Evolutionary conservation across 306 rosid genomes (phyloP), one percentile per base, ranked within the genome.

Genomic region (Amphicarpaea edgeworthii): DNA sequence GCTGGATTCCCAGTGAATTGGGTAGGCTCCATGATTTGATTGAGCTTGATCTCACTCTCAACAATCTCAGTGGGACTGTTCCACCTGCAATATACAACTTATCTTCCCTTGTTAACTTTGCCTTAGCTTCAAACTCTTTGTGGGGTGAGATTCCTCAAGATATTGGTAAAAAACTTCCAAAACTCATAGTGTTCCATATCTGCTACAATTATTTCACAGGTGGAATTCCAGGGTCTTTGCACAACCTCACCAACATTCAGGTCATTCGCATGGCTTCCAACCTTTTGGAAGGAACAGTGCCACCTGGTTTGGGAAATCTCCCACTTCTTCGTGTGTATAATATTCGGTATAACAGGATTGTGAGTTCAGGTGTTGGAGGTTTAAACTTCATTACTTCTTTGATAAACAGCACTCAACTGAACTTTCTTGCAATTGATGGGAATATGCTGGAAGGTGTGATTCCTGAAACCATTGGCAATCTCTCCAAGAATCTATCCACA

Each of bases 251-350:
- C 7, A 84, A 86, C 23, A 89, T 89, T 55, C 26, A 61, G 64
- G 41, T 82, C 49, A 86, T 93, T 12, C 76, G 93, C 0, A 81
- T 90, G 79, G 86, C 82, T 1, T 20, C 59, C 61, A 93, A 89
- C 72, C 68, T 60, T 37, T 71, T 86, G 16, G 93, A 87, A 77
- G 96, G 96, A 20, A 77, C 86, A 5, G 85, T 90, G 41, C 95
- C 96, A 65, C 90, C 93, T 9, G 96, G 95, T 41, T 79, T 93
- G 11, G 96, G 89, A 70, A 93, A 93, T 60, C 76, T 91, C 6
- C 95, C 90, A 15, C 55, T 45, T 51, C 90, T 91, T 46, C 65
- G 43, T 38, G 85, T 82, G 90, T 93, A 88, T 50, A 87, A 86
- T 68, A 90, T 93, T n/a, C 89, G 93, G 3, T 82, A 46, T 43